Evolutionary conservation across 805 yeast species (phyloP).

Genomic region (Candida coleopterorum): DNA sequence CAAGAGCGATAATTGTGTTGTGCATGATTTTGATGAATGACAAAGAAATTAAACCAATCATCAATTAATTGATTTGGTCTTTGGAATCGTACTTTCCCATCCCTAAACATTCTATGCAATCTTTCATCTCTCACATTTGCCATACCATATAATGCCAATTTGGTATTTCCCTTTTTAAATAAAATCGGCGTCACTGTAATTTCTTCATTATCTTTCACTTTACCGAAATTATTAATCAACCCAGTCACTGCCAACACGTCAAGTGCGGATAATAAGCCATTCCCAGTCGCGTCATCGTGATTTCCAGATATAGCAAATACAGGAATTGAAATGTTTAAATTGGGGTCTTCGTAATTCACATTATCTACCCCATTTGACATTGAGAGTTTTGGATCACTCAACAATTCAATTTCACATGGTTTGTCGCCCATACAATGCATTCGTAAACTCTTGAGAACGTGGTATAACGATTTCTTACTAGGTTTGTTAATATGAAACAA

Average conservation of each 20-base stretch:
- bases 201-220: conserved; percentile 68
- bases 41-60: conserved; percentile 79
- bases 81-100: conserved; percentile 72
- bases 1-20: conserved; percentile 76
- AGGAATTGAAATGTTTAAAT: conserved; percentile 83
- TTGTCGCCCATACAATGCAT: conserved; percentile 75
- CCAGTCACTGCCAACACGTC: conserved; percentile 82
- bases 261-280: conserved; percentile 74
- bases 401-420: conserved; percentile 78
- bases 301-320: conserved; percentile 92
- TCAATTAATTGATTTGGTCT: conserved; percentile 56
- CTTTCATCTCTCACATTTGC: conserved; percentile 89
- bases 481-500: conserved; percentile 90
- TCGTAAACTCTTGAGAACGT: conserved; percentile 70
- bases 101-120: conserved; percentile 73
- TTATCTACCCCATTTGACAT: conserved; percentile 60
- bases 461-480: conserved; percentile 76
- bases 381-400: conserved; percentile 70
- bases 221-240: conserved; percentile 84
- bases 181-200: conserved; percentile 73
- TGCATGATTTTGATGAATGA: conserved; percentile 89
- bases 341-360: conserved; percentile 87
- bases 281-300: conserved; percentile 95
- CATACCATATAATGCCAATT: conserved; percentile 82
- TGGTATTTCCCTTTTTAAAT: conserved; percentile 77